These are phyloP conservation scores for Dunaliella primolecta DNA, from an alignment of 139 green algal genomes.

Conservation along the genomic window DNA sequence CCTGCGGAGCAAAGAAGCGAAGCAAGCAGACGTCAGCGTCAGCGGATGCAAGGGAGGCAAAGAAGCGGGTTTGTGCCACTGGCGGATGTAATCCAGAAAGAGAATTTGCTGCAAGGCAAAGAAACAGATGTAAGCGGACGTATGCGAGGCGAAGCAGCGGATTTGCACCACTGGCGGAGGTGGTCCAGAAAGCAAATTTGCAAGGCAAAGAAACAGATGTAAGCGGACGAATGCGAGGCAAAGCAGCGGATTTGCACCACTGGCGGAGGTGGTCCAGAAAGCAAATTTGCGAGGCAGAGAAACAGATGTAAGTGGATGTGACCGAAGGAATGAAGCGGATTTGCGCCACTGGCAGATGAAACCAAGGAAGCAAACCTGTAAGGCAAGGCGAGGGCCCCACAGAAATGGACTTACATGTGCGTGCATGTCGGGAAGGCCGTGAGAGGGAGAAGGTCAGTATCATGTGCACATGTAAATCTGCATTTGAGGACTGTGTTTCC, in stretches of 20 bases:
- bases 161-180: slow-evolving; percentile 90
- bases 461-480: too few species aligned
- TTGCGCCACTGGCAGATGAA: background rate
- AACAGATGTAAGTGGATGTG: background rate
- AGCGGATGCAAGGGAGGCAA: background rate
- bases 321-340: background rate
- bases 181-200: slow-evolving; percentile 77
- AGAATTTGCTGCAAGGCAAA: slow-evolving; percentile 41
- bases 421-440: too few species aligned
- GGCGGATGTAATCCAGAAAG: slow-evolving; percentile 86
- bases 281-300: slow-evolving; percentile 34
- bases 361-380: too few species aligned
- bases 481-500: too few species aligned
- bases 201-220: too few species aligned
- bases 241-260: slow-evolving; percentile 80
- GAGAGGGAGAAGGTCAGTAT: too few species aligned
- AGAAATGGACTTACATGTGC: too few species aligned
- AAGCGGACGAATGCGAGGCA: background rate
- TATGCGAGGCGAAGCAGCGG: background rate
- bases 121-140: background rate
- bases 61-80: slow-evolving; percentile 83
- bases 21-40: background rate
- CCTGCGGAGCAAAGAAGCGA: too few species aligned
- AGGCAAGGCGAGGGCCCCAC: too few species aligned
- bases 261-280: slow-evolving; percentile 85